Conservation (phyloP, 108 stramenopile species). For the Nitzschia sp. region DNA sequence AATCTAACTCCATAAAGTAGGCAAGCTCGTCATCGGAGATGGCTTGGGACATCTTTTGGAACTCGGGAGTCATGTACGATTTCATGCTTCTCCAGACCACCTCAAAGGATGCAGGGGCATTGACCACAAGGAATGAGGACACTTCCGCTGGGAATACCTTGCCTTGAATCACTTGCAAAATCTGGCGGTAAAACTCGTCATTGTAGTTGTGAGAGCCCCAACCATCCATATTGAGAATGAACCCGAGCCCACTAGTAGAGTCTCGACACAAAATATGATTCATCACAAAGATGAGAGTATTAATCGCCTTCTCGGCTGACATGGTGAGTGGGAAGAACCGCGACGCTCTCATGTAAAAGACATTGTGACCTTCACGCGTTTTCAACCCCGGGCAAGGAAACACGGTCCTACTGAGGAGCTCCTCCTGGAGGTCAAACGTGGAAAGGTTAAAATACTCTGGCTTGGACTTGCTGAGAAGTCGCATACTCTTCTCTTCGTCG, state of each 20-base stretch:
- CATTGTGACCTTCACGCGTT: constrained; percentile 40
- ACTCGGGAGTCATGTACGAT: constrained; percentile 32
- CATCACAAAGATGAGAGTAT: constrained; percentile 47
- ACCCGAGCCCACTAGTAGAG: constrained; percentile 43
- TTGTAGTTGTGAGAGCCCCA: constrained; percentile 49
- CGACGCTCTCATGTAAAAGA: constrained; percentile 54
- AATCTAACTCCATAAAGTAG: constrained; percentile 25
- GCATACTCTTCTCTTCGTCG: background rate
- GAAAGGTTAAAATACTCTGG: constrained; percentile 1
- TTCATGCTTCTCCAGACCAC: constrained; percentile 48
- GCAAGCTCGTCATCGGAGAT: constrained; percentile 28
- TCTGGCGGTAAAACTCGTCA: constrained; percentile 36
- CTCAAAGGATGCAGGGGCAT: constrained; percentile 54
- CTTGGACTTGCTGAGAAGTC: background rate
- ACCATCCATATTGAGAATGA: constrained; percentile 49
- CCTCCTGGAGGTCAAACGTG: constrained; percentile 13
- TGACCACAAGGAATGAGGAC: constrained; percentile 44
- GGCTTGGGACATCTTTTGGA: constrained; percentile 38
- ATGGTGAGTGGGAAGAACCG: constrained; percentile 43
- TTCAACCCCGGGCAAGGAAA: constrained; percentile 50
- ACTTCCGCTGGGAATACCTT: constrained; percentile 35
- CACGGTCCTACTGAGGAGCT: constrained; percentile 34
- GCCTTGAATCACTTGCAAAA: constrained; percentile 49
- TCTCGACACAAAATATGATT: constrained; percentile 28
- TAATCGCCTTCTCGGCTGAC: constrained; percentile 35